Evolutionary conservation across 2,329 filamentous ascomycete genomes (phyloP).

Genomic region (Hypocreales sp.): DNA sequence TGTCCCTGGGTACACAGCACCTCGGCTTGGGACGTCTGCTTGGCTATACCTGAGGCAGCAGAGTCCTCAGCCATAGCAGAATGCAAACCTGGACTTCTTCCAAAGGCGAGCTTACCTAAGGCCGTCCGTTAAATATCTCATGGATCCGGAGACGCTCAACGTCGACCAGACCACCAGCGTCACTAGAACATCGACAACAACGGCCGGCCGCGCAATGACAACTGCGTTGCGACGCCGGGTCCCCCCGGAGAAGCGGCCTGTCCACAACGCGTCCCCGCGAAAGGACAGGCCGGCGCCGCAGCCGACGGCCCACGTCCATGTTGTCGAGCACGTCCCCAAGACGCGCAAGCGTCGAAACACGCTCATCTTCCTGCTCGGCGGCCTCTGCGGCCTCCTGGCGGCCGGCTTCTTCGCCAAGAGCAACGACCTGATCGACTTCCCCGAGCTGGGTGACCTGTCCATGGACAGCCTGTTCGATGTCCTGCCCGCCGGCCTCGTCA

Average conservation of each 20-base stretch:
- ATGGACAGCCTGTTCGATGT: slow-evolving; percentile 79
- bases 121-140: too few relatives aligned
- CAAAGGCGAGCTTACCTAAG: too few relatives aligned
- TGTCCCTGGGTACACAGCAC: too few relatives aligned
- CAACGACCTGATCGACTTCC: slow-evolving; percentile 78
- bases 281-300: slow-evolving; percentile 13
- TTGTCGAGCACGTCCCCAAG: slow-evolving; percentile 28
- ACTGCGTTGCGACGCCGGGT: slow-evolving; percentile 18
- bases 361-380: slow-evolving; percentile 76
- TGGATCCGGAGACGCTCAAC: too few relatives aligned
- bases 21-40: too few relatives aligned
- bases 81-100: too few relatives aligned
- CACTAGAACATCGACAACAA: too few relatives aligned
- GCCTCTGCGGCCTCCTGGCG: slow-evolving; percentile 75
- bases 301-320: slow-evolving; percentile 20
- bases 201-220: slow-evolving; percentile 10
- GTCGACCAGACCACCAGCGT: too few relatives aligned
- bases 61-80: too few relatives aligned
- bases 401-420: slow-evolving; percentile 82
- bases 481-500: slow-evolving; percentile 70
- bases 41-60: too few relatives aligned
- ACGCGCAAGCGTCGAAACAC: slow-evolving; percentile 59
- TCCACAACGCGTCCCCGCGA: slow-evolving; percentile 10
- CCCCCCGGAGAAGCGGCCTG: slow-evolving; percentile 7
- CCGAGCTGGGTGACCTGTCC: slow-evolving; percentile 54